Evolutionary conservation across 192 early-diverging fungal genomes (phyloP), one percentile per base, ranked within the genome.

Genomic region (Dissophora globulifera): DNA sequence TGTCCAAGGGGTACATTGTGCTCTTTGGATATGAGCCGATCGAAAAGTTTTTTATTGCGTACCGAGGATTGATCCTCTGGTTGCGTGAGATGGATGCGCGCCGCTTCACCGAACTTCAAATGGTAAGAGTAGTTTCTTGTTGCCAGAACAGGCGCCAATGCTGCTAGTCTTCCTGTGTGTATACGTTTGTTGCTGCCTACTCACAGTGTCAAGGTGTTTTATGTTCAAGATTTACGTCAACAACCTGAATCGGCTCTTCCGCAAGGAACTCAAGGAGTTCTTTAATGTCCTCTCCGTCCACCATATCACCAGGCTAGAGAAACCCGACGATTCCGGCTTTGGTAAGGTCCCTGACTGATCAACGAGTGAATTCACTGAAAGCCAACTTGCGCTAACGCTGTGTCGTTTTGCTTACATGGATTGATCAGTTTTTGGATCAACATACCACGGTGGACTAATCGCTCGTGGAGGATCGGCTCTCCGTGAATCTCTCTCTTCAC

Each of bases 31-130:
- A 90, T 20, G 87, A 90, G 20, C 59, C 80, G 1, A 84, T 91
- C 16, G 89, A 90, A 70, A 86, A 88, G 53, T 69, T 79, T 32
- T 71, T 93, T 50, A 81, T 88, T 45, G 83, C 83, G 55, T 94
- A 90, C 48, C 87, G 84, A 13, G 89, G 89, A 2, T 72, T 93
- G 35, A 84, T 86, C 33, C 56, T 90, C 17, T 94, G 93, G 93
- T 80, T 91, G 52, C 85, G 88, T 57, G 88, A 93, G 50, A 86
- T 93, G 69, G 90, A 92, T 35, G 80, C 91, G 26, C 62, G 57
- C 10, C 81, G 87, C 20, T 88, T 91, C 69, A 86, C 86, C 52
- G 93, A 94, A 57, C 62, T 93, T 6, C 92, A 92, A 49, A 88
- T 83, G 67, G 83, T 93, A 72, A 40, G 65, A 30, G 2, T 13